phyloP scores from a whole-genome alignment of 495 filamentous ascomycete genomes.

The Platismatia glauca region DNA sequence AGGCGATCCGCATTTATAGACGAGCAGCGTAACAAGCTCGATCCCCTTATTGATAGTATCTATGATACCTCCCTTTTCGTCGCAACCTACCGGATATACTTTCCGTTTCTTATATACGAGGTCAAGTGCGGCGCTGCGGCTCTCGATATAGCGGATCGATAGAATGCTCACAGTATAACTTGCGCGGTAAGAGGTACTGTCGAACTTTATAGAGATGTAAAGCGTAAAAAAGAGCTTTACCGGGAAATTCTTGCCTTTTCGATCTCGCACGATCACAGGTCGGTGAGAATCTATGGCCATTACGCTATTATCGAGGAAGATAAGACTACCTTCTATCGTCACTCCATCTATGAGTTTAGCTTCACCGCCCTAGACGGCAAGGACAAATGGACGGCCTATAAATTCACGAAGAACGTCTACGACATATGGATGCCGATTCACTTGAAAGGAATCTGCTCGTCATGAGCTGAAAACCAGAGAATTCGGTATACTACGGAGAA shows the following conservation, averaged over 20 bases:
- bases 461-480: too few species aligned
- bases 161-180: constrained; percentile 33
- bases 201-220: constrained; percentile 26
- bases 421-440: too few species aligned
- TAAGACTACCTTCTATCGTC: constrained; percentile 21
- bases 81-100: constrained; percentile 35
- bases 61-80: constrained; percentile 29
- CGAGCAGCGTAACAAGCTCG: constrained; percentile 34
- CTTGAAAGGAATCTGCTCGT: too few species aligned
- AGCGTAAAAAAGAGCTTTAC: constrained; percentile 34
- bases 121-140: constrained; percentile 31
- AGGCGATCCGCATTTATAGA: constrained; percentile 33
- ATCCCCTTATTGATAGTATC: constrained; percentile 28
- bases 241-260: constrained; percentile 40
- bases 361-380: constrained; percentile 28
- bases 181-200: constrained; percentile 27
- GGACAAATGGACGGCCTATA: constrained; percentile 34
- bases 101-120: constrained; percentile 35
- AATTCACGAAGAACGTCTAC: too few species aligned
- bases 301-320: constrained; percentile 24
- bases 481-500: too few species aligned
- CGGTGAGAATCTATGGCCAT: constrained; percentile 26
- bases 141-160: constrained; percentile 32
- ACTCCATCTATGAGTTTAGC: constrained; percentile 28
- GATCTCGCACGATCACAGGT: constrained; percentile 36